Evolutionary conservation across 2,329 filamentous ascomycete genomes (phyloP).

Genomic region (Neofusicoccum ribis): DNA sequence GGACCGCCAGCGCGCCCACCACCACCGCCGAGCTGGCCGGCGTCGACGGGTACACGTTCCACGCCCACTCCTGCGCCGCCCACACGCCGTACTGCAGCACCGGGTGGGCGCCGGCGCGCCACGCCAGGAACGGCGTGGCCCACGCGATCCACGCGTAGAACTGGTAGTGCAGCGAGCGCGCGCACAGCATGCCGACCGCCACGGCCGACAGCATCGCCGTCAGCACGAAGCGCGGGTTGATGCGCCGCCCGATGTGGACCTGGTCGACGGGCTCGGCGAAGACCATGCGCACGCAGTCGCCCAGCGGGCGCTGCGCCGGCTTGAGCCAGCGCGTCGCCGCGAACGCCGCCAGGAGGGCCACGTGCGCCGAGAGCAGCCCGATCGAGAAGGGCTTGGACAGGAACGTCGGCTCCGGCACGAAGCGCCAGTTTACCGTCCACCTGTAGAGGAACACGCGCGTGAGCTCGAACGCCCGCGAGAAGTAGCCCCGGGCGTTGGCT

Average conservation of each 20-base stretch:
- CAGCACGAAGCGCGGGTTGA: constrained; percentile 73
- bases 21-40: constrained; percentile 64
- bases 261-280: constrained; percentile 51
- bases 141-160: constrained; percentile 92
- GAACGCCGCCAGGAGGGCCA: constrained; percentile 66
- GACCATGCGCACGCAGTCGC: constrained; percentile 55
- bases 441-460: constrained; percentile 90
- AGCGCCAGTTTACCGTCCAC: constrained; percentile 99
- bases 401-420: constrained; percentile 81
- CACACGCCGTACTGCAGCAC: constrained; percentile 68
- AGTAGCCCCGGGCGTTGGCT: constrained; percentile 68
- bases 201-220: constrained; percentile 76
- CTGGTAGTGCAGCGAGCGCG: constrained; percentile 88
- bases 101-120: constrained; percentile 71
- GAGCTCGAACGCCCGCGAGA: constrained; percentile 84
- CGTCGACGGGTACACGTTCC: constrained; percentile 91
- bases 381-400: constrained; percentile 70
- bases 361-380: constrained; percentile 65
- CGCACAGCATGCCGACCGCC: constrained; percentile 78
- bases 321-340: constrained; percentile 69
- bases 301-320: constrained; percentile 61
- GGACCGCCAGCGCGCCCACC: constrained; percentile 68
- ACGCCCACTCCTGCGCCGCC: constrained; percentile 83
- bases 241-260: constrained; percentile 54
- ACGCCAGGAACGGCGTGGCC: constrained; percentile 84